These are phyloP conservation scores for Solanum arcanum DNA, from an alignment of 257 asterid species.

Conservation along the genomic window DNA sequence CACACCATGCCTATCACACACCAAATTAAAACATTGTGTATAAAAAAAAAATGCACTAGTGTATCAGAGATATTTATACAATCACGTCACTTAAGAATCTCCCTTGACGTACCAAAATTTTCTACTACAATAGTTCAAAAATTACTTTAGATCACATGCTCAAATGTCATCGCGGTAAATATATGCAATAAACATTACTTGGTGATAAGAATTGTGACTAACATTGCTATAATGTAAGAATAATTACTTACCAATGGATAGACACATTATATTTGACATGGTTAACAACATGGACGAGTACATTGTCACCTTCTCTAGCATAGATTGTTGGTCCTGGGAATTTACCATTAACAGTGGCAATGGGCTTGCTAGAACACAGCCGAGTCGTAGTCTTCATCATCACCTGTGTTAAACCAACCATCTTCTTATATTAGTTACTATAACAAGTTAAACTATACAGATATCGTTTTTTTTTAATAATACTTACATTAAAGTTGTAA, in stretches of 20 bases:
- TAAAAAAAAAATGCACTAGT: background rate
- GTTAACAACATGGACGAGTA: constrained; percentile 50
- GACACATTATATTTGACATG: constrained; percentile 54
- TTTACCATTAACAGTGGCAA: constrained; percentile 53
- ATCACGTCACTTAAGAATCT: background rate
- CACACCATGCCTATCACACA: constrained; percentile 54
- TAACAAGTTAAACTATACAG: background rate
- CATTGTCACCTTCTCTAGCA: constrained; percentile 41
- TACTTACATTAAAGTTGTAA: constrained; percentile 41
- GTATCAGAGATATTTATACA: background rate
- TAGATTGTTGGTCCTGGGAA: constrained; percentile 69
- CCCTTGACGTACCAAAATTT: background rate
- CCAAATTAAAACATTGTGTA: background rate
- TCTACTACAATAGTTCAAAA: background rate
- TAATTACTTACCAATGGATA: constrained; percentile 41
- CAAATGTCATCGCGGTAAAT: background rate
- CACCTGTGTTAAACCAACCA: constrained; percentile 30
- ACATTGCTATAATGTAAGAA: background rate
- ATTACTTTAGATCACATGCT: background rate
- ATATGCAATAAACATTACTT: background rate
- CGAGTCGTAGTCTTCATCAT: constrained; percentile 41
- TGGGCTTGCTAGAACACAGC: constrained; percentile 46
- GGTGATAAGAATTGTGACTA: background rate
- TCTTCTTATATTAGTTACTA: background rate
- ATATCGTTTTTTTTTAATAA: background rate